Conservation (phyloP, 169 alveolate species). For the Eimeria acervulina region DNA sequence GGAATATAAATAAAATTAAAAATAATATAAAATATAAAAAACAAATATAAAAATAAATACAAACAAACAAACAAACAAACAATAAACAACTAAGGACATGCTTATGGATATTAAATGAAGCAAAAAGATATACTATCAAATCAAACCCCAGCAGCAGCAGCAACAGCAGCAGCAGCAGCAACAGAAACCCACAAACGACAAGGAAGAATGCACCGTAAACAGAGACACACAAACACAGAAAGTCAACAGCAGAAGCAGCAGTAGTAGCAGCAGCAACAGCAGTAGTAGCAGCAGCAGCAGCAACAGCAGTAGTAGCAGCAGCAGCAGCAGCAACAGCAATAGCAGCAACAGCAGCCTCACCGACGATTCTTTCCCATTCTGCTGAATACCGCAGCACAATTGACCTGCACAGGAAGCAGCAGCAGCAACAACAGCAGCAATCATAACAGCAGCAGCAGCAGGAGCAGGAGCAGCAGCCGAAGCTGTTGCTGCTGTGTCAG, state of each 20-base stretch:
- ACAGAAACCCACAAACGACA: too few relatives aligned
- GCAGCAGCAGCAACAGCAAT: background rate
- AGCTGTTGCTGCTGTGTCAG: constrained; percentile 10
- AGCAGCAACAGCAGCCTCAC: constrained; percentile 61
- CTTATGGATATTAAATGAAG: too few relatives aligned
- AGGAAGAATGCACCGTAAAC: too few relatives aligned
- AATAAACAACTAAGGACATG: too few relatives aligned
- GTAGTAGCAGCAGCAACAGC: too few relatives aligned
- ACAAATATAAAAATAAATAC: constrained; percentile 32
- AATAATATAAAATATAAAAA: background rate
- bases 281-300: too few relatives aligned
- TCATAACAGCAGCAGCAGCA: constrained; percentile 1
- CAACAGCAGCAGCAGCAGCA: constrained; percentile 19
- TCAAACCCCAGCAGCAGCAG: background rate
- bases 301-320: background rate
- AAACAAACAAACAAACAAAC: too few relatives aligned
- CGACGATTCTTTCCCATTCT: constrained; percentile 94
- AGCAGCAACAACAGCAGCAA: constrained; percentile 18
- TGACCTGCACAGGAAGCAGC: constrained; percentile 88
- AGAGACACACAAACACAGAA: too few relatives aligned
- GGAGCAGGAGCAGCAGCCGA: background rate
- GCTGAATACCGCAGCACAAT: constrained; percentile 98
- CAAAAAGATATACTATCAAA: too few relatives aligned
- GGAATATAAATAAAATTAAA: background rate
- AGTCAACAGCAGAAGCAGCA: too few relatives aligned